These are phyloP conservation scores for Neodidymelliopsis sp. DNA, from an alignment of 2,329 filamentous ascomycete species.

Conservation along the genomic window DNA sequence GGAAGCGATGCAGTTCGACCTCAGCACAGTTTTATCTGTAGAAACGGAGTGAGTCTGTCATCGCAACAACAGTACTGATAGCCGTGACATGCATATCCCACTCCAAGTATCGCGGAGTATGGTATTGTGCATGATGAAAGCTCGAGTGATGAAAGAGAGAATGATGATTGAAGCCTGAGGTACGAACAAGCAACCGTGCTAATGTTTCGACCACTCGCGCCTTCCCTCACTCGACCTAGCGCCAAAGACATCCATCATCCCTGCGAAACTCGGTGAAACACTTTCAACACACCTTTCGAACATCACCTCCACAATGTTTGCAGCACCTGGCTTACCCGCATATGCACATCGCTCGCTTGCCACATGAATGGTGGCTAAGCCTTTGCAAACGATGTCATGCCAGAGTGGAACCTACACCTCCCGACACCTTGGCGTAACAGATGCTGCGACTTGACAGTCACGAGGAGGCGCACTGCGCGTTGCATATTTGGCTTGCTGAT, in stretches of 20 bases:
- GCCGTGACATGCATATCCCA: no score
- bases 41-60: no score
- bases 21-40: no score
- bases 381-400: background rate
- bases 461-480: slow-evolving; percentile 8
- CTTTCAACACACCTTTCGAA: slow-evolving; percentile 30
- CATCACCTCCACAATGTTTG: slow-evolving; percentile 21
- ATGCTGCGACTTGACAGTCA: slow-evolving; percentile 9
- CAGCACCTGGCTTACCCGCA: background rate
- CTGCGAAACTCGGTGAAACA: slow-evolving; percentile 23
- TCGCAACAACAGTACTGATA: no score
- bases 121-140: background rate
- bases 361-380: slow-evolving; percentile 4
- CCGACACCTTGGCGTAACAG: slow-evolving; percentile 15
- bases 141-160: slow-evolving; percentile 11
- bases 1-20: no score
- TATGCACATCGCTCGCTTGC: background rate
- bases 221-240: slow-evolving; percentile 20
- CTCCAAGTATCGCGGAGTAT: background rate
- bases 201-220: slow-evolving; percentile 16
- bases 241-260: slow-evolving; percentile 2
- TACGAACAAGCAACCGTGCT: slow-evolving; percentile 27
- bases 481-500: background rate
- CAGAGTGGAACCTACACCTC: slow-evolving; percentile 4
- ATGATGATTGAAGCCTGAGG: slow-evolving; percentile 20